Conservation (phyloP, 306 rosid species). For the Acacia melanoxylon region DNA sequence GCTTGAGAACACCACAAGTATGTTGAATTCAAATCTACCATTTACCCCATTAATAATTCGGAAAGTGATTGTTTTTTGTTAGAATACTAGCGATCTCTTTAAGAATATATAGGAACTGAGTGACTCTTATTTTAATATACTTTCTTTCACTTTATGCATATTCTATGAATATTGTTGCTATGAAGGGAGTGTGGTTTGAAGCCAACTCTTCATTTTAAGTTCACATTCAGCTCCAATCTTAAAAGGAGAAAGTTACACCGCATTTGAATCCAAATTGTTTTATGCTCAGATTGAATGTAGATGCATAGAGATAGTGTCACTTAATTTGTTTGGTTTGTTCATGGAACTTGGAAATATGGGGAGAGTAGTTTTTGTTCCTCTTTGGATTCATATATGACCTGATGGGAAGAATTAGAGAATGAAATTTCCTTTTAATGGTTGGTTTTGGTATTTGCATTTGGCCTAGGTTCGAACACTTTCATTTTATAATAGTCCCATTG, state of each 20-base stretch:
- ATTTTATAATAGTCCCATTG: background rate
- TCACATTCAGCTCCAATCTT: background rate
- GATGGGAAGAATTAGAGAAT: background rate
- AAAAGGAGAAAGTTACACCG: background rate
- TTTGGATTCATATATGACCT: background rate
- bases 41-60: background rate
- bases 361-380: background rate
- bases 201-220: background rate
- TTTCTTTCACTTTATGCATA: background rate
- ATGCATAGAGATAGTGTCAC: too few species aligned
- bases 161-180: background rate
- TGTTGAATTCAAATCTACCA: conserved; percentile 12
- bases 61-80: background rate
- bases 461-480: background rate
- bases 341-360: background rate
- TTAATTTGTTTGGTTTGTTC: conserved; percentile 1
- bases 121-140: background rate
- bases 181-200: background rate
- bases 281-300: background rate
- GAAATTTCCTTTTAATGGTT: background rate
- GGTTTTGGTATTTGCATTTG: background rate
- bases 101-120: background rate
- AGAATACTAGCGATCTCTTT: background rate
- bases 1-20: conserved; percentile 97
- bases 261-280: background rate